Base-by-base conservation (phyloP, 176 grass and related monocot species). In the Bothriochloa decipiens region DNA sequence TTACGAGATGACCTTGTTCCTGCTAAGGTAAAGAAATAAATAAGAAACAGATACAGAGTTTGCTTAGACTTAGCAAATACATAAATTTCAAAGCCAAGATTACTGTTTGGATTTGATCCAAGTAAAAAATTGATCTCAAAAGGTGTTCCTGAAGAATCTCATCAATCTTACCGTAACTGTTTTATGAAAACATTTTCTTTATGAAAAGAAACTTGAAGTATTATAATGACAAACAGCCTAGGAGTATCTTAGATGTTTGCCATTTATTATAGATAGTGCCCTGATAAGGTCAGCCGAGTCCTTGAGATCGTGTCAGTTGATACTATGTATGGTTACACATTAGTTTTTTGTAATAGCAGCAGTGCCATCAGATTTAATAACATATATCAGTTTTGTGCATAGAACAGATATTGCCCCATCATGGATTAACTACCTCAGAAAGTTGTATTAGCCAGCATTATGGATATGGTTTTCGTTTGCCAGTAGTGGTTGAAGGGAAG, bases 1-100 rank as follows among this genome's bases (percentile, higher is more conserved):
- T 90, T 74, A 87, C 92, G 81, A 85, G 83, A 82, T 76, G 86
- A 82, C 91, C 93, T 33, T 94, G 96, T 85, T 99, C 93, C 96
- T 99, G 86, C 40, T 85, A 60, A 85, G 43, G 88, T 53, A 85
- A 65, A 84, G 65, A 67, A 11, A 26, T 33, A 53, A 46, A 85
- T 18, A 76, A 86, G 45, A 68, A 60, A 73, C 37, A 11, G 17
- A 57, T 77, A 71, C 71, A 79, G 46, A 80, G 42, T 80, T 60
- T 70, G 47, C 8, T 87, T 84, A 33, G 40, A 42, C 49, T 28
- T 52, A 62, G 28, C 17, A 72, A 49, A 75, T 50, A 22, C 37
- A 74, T 13, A 39, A 27, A 22, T 65, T 74, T 73, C 11, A 62
- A 36, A 85, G 65, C 45, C 18, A 43, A 84, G 14, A 64, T 55